Conservation (phyloP, 2,329 filamentous ascomycete species). For the Aquanectria penicillioides region DNA sequence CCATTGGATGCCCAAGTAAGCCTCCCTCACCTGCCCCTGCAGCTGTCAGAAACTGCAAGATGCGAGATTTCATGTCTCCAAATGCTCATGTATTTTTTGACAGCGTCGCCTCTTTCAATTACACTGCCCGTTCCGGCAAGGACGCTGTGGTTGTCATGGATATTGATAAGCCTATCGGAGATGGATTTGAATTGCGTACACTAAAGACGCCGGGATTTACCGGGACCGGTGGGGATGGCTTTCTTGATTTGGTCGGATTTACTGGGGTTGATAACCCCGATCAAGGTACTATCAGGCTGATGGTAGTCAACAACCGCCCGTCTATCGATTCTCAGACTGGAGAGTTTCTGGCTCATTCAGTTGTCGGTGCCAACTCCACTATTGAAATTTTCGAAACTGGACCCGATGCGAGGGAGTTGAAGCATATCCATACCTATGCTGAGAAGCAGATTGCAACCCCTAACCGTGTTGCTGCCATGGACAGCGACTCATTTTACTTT, state of each 20-base stretch:
- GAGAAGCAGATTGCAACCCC: slow-evolving; percentile 29
- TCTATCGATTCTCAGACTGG: slow-evolving; percentile 22
- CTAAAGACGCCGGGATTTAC: slow-evolving; percentile 41
- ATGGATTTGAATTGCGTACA: slow-evolving; percentile 31
- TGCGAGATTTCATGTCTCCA: too few species aligned
- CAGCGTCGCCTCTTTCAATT: slow-evolving; percentile 37
- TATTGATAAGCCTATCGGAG: slow-evolving; percentile 41
- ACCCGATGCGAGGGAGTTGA: slow-evolving; percentile 14
- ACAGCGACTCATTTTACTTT: slow-evolving; percentile 25
- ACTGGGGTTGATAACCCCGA: slow-evolving; percentile 39
- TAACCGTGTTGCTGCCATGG: slow-evolving; percentile 31
- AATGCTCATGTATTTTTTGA: too few species aligned
- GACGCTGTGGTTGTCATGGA: slow-evolving; percentile 47
- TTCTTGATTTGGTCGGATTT: slow-evolving; percentile 45
- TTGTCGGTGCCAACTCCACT: slow-evolving; percentile 23
- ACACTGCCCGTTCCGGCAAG: slow-evolving; percentile 40
- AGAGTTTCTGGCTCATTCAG: slow-evolving; percentile 18
- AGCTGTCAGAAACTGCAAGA: too few species aligned
- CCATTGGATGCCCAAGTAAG: slow-evolving; percentile 36
- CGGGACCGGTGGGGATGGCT: slow-evolving; percentile 45
- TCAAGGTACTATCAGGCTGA: slow-evolving; percentile 20
- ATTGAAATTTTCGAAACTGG: slow-evolving; percentile 32
- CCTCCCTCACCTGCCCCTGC: fast-evolving
- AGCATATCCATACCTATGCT: slow-evolving; percentile 29
- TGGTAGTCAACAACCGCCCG: slow-evolving; percentile 32